Evolutionary conservation across 345 rosid species (phyloP).

Genomic region (Excoecaria cochinchinensis): DNA sequence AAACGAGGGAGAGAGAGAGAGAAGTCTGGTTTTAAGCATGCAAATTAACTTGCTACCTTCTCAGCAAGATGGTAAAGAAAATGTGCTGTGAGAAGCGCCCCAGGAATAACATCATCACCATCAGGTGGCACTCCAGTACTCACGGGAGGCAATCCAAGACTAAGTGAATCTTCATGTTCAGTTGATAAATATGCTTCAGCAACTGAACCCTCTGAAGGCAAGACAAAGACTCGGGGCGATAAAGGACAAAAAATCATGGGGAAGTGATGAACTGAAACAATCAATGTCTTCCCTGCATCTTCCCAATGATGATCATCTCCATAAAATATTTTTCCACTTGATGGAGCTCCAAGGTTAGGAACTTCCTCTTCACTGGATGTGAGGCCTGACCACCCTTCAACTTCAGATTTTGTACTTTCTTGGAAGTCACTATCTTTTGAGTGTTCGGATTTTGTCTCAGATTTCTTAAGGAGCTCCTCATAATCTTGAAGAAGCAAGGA

Average conservation of each 20-base stretch:
- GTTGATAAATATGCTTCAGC: conserved; percentile 76
- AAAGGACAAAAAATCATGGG: conserved; percentile 84
- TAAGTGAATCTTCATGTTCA: conserved; percentile 71
- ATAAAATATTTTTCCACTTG: conserved; percentile 30
- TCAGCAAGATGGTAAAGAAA: conserved; percentile 86
- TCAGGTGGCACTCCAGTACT: conserved; percentile 60
- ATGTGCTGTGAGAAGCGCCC: conserved; percentile 85
- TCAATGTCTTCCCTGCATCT: conserved; percentile 44
- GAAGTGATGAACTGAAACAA: conserved; percentile 78
- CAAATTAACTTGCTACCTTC: conserved; percentile 46
- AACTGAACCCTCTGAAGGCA: conserved; percentile 93
- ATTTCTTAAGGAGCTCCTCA: conserved; percentile 68
- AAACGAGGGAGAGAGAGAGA: not conserved
- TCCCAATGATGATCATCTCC: conserved; percentile 40
- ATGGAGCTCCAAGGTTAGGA: conserved; percentile 41
- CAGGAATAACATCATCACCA: conserved; percentile 79
- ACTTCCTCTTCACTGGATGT: conserved; percentile 48
- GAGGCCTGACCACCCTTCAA: conserved; percentile 64
- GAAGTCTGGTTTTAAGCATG: conserved; percentile 9
- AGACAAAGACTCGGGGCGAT: conserved; percentile 81
- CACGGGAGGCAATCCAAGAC: conserved; percentile 82
- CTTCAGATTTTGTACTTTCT: conserved; percentile 36
- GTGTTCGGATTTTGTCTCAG: conserved; percentile 31
- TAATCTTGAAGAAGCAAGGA: conserved; percentile 90
- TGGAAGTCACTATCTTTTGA: conserved; percentile 25